Conservation (phyloP, 768 basidiomycete species). For the Lactarius trivialis region DNA sequence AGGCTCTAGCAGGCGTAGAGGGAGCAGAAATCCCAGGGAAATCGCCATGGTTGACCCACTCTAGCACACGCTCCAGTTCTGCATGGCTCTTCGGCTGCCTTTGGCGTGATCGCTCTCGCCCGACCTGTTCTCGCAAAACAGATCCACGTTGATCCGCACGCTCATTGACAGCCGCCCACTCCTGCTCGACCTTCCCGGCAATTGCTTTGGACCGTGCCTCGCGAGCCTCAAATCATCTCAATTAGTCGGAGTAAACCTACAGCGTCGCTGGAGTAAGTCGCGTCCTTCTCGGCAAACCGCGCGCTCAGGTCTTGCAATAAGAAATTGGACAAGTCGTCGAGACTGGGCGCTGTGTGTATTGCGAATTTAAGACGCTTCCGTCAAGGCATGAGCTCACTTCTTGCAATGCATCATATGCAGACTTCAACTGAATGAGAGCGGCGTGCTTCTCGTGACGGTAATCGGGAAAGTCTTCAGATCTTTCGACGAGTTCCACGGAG, state of each 20-base stretch:
- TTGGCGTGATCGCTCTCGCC: constrained; percentile 61
- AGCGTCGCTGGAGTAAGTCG: constrained; percentile 72
- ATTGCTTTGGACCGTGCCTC: constrained; percentile 80
- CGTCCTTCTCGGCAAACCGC: constrained; percentile 79
- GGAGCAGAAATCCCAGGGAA: constrained; percentile 44
- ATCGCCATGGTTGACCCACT: constrained; percentile 66
- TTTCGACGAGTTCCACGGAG: constrained; percentile 57
- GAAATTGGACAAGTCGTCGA: too few species aligned
- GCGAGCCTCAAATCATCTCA: constrained; percentile 77
- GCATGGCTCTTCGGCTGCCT: constrained; percentile 66
- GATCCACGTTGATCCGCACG: constrained; percentile 63
- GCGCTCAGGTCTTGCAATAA: constrained; percentile 71
- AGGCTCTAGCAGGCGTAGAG: constrained; percentile 39
- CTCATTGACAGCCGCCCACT: constrained; percentile 71
- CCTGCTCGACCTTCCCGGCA: constrained; percentile 74
- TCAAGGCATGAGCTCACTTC: constrained; percentile 61
- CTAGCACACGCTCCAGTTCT: constrained; percentile 66
- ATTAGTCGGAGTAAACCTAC: constrained; percentile 69
- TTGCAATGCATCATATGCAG: constrained; percentile 64
- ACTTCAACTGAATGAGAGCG: constrained; percentile 68
- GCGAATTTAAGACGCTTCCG: constrained; percentile 68
- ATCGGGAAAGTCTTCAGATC: constrained; percentile 77
- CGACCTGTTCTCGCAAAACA: constrained; percentile 59
- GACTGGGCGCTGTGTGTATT: constrained; percentile 61
- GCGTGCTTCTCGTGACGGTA: constrained; percentile 78